Evolutionary conservation across 352 stramenopile genomes (phyloP), one percentile per base, ranked within the genome.

Genomic region (Globisporangium recalcitrans): DNA sequence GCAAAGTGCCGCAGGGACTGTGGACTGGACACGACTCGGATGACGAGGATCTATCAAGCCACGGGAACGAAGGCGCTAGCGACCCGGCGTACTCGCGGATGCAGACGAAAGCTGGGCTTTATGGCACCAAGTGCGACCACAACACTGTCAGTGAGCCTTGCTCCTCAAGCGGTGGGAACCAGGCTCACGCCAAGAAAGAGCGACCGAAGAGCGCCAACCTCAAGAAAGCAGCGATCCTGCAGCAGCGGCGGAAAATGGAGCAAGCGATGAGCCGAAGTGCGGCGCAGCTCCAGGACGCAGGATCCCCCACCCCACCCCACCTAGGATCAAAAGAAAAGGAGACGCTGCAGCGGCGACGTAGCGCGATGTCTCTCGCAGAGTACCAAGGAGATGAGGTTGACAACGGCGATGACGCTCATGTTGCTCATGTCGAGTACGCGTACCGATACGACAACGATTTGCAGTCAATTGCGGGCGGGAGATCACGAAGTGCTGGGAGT

Each of bases 191-290:
- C 1, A 81, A 71, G 40, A 89, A 87, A 49, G 77, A 88, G 60
- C 73, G 81, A 0, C 81, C 81, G 3, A 73, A 78, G 54, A 89
- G 79, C 38, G 81, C 81, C 5, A 77, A 91, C 54, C 77, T 77
- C 7, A 85, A 82, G 63, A 90, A 88, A 61, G 77, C 72, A 11
- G 72, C 70, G 38, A 75, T 87, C 69, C 58, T 91, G 40, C 78
- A 85, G 55, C 77, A 91, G 53, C 69, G 77, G 5, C 81, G 81
- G n/a, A 72, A 85, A 49, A n/a, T 67, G 38, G 72, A 83, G 27
- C 64, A 79, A 29, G 67, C 72, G 27, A 56, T 58, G 52, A 69
- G 38, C 47, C 74, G 51, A 63, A 66, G 27, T 46, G 61, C 27
- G 16, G 47, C 32, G 22, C 36, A 22, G 2, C 58, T 61, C 38